Evolutionary conservation across 2,329 filamentous ascomycete species (phyloP).

Genomic region (Teratosphaeriaceae sp.): DNA sequence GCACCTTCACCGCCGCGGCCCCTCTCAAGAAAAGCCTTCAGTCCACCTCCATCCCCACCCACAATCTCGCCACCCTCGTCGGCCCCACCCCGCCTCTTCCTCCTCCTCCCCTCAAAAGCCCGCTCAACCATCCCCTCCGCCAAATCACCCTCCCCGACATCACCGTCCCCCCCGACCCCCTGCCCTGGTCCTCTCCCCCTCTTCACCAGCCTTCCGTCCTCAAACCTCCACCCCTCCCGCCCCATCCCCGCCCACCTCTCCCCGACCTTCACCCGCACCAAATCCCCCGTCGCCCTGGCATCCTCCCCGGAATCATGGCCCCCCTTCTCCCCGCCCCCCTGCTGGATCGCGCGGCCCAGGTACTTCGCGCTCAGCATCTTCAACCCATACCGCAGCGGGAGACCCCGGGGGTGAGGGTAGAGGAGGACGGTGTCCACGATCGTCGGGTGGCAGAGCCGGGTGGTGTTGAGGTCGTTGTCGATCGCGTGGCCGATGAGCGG

Average conservation of each 20-base stretch:
- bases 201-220: conserved; percentile 41
- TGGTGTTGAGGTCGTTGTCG: conserved; percentile 88
- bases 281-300: conserved; percentile 77
- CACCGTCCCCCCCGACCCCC: not conserved
- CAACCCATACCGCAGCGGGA: conserved; percentile 74
- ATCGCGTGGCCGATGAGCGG: conserved; percentile 88
- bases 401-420: conserved; percentile 68
- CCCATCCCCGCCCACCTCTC: conserved; percentile 64
- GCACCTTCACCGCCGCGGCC: not conserved
- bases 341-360: conserved; percentile 73
- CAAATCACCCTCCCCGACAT: not conserved
- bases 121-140: not conserved
- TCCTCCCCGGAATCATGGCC: conserved; percentile 95
- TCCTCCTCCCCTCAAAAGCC: conserved; percentile 2
- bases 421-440: conserved; percentile 81
- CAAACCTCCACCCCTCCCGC: conserved; percentile 59
- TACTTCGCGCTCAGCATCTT: conserved; percentile 64
- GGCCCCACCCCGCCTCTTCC: conserved; percentile 1
- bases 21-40: not conserved
- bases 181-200: too few species aligned
- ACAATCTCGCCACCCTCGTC: not conserved
- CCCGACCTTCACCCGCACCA: conserved; percentile 66
- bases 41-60: not conserved
- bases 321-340: conserved; percentile 47
- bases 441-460: conserved; percentile 75